Evolutionary conservation across 345 rosid species (phyloP).

Genomic region (Camelina hispida): DNA sequence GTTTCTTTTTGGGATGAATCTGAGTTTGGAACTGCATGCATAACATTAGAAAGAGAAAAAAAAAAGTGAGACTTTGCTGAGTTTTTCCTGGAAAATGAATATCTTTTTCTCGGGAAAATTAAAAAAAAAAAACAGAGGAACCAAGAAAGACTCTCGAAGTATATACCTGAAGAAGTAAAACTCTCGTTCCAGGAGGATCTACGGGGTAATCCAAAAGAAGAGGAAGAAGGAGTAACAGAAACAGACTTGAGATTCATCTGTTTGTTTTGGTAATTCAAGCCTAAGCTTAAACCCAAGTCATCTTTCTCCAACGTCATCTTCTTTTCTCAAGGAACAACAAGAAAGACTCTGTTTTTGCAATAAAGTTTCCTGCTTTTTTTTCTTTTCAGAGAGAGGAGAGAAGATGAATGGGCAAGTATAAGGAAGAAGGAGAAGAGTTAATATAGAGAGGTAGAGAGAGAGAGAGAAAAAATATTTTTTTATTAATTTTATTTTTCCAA

Average conservation of each 20-base stretch:
- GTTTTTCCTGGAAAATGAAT: too few species aligned
- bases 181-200: slow-evolving; percentile 66
- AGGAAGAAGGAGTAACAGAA: slow-evolving; percentile 46
- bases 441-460: slow-evolving; percentile 54
- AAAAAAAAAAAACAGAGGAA: slow-evolving; percentile 29
- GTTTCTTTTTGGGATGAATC: slow-evolving; percentile 59
- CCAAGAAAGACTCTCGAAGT: too few species aligned
- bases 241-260: slow-evolving; percentile 68
- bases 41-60: slow-evolving; percentile 8
- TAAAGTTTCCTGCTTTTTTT: slow-evolving; percentile 33
- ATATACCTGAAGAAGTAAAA: slow-evolving; percentile 59
- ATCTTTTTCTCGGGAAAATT: slow-evolving; percentile 37
- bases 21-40: slow-evolving; percentile 76
- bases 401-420: slow-evolving; percentile 31
- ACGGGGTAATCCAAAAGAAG: slow-evolving; percentile 46
- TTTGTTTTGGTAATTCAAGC: slow-evolving; percentile 66
- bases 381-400: slow-evolving; percentile 32
- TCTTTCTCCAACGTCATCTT: slow-evolving; percentile 68
- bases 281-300: slow-evolving; percentile 81
- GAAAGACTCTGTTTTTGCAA: slow-evolving; percentile 18
- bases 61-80: background rate
- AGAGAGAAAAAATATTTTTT: background rate
- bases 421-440: slow-evolving; percentile 38
- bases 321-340: slow-evolving; percentile 5
- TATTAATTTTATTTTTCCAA: slow-evolving; percentile 42